Conservation (phyloP, 1,284 basidiomycete species). For the Ceratobasidium sp. region DNA sequence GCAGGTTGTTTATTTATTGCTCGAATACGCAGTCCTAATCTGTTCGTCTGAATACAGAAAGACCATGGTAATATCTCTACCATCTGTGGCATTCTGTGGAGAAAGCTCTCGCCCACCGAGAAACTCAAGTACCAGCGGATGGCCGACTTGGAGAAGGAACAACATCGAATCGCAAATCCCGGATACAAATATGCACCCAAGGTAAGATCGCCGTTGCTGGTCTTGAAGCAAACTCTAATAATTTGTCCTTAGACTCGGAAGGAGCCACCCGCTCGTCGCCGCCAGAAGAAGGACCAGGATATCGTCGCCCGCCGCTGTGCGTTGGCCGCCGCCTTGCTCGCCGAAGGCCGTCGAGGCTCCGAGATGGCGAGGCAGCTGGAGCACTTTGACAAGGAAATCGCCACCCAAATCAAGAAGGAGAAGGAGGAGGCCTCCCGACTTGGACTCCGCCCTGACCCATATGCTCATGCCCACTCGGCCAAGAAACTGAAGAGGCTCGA, state of each 20-base stretch:
- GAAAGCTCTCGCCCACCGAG: constrained; percentile 27
- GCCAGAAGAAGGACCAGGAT: constrained; percentile 39
- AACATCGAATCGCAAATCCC: constrained; percentile 32
- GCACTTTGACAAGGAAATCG: constrained; percentile 36
- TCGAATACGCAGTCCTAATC: background rate
- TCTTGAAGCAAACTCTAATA: background rate
- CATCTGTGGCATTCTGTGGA: constrained; percentile 37
- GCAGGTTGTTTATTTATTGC: background rate
- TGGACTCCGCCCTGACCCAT: constrained; percentile 29
- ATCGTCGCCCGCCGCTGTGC: constrained; percentile 37
- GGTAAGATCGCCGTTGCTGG: background rate
- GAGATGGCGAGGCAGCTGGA: constrained; percentile 32
- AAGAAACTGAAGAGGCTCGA: constrained; percentile 38
- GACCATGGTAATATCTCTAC: constrained; percentile 38
- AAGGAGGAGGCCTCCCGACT: constrained; percentile 36
- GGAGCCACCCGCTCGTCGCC: constrained; percentile 32
- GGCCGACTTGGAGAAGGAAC: constrained; percentile 38
- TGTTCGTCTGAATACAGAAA: constrained; percentile 6
- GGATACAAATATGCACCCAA: constrained; percentile 37
- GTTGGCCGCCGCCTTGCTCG: constrained; percentile 27
- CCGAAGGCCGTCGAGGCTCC: constrained; percentile 33
- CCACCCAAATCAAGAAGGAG: constrained; percentile 36
- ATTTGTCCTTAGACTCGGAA: constrained; percentile 9
- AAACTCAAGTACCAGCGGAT: constrained; percentile 39
- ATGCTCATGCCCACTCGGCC: constrained; percentile 33